Conservation (phyloP, 2,329 filamentous ascomycete genomes). For the Trichoderma harzianum region DNA sequence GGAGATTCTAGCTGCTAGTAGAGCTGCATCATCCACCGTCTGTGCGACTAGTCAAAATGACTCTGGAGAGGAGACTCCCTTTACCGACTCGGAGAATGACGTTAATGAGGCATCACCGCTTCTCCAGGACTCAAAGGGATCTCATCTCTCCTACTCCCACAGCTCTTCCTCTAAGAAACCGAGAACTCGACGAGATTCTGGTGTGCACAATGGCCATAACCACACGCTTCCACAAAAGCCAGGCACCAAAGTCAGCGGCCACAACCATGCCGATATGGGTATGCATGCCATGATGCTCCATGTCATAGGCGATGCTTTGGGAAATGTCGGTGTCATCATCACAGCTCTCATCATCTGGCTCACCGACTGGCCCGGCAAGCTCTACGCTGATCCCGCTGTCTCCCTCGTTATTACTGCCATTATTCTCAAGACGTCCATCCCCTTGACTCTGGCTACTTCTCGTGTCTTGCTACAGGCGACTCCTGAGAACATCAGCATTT, state of each 20-base stretch:
- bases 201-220: constrained; percentile 69
- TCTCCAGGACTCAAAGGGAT: constrained; percentile 39
- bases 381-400: constrained; percentile 86
- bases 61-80: constrained; percentile 45
- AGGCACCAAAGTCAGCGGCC: constrained; percentile 61
- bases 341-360: constrained; percentile 90
- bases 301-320: constrained; percentile 77
- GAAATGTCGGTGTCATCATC: constrained; percentile 80
- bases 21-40: constrained; percentile 42
- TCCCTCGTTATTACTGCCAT: constrained; percentile 90
- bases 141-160: constrained; percentile 30
- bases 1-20: constrained; percentile 81
- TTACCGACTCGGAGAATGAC: constrained; percentile 40
- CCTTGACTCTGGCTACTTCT: constrained; percentile 73
- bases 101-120: constrained; percentile 46
- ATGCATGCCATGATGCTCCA: constrained; percentile 83
- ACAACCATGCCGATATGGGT: constrained; percentile 85
- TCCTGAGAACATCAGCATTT: constrained; percentile 79
- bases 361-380: constrained; percentile 74
- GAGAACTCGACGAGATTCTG: constrained; percentile 44
- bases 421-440: constrained; percentile 70
- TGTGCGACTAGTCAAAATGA: constrained; percentile 55
- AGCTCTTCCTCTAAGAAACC: constrained; percentile 24
- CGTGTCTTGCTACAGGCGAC: constrained; percentile 93
- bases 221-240: constrained; percentile 71